Evolutionary conservation across 345 rosid species (phyloP), one percentile per base, ranked within the genome.

Genomic region (Rhizophora apiculata): DNA sequence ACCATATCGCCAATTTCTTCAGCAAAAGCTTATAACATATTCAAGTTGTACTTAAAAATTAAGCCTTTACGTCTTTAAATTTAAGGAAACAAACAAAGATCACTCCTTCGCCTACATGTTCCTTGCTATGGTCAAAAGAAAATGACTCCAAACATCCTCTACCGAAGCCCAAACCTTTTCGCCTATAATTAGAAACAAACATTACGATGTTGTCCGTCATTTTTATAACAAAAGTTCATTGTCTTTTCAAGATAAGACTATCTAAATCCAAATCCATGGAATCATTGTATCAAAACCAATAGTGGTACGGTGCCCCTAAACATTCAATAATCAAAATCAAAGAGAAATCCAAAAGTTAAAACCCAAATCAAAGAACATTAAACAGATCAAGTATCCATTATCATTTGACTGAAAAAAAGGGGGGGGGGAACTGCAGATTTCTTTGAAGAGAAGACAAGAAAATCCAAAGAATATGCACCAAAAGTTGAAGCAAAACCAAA

Each of bases 311-410:
- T n/a, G 39, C 3, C 49, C 18, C 18, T 43, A 16, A 51, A 32
- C 48, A 32, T 2, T 20, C 24, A 30, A 58, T 43, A 21, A 57
- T 15, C 24, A 60, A 43, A 11, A 72, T 60, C 67, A 9, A 53
- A 53, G 27, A 62, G 37, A 53, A 70, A 66, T 13, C 59, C 18
- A 9, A 65, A 27, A 62, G 63, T 24, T 30, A 56, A 49, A 60
- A 62, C 69, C 65, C 57, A 62, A 9, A 46, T 56, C 54, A 46
- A 31, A 73, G 18, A 60, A 31, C 64, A 56, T 8, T 13, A 63
- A 51, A 66, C 66, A 68, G 57, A 78, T 68, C 65, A 34, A 61
- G 56, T 53, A 70, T 34, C 73, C 75, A 54, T 72, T 30, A 27
- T 15, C 27, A 61, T 30, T 37, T 58, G 60, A 62, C 64, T 62